Percentiles rank a stretch among this genome's conserved stretches.
Evolutionary conservation across 768 basidiomycete species (phyloP).

Genomic region (Boletus bicolor): DNA sequence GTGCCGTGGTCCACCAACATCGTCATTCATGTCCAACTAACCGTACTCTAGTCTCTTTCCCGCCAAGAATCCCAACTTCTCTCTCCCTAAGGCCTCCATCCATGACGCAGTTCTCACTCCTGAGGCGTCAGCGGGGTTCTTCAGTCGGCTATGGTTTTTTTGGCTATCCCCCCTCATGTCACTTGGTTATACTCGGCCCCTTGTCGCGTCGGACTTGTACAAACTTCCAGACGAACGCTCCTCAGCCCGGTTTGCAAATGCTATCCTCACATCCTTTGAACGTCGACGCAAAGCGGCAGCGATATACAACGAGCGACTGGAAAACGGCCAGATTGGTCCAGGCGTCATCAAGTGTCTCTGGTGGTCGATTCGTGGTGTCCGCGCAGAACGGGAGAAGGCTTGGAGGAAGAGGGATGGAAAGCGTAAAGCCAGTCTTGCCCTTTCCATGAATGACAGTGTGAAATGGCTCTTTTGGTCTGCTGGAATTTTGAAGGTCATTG

Average conservation of each 20-base stretch:
- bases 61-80: conserved; percentile 22
- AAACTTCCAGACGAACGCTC: conserved; percentile 64
- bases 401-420: conserved; percentile 67
- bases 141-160: conserved; percentile 59
- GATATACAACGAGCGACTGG: conserved; percentile 69
- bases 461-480: conserved; percentile 77
- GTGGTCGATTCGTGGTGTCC: conserved; percentile 55
- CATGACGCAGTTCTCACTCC: conserved; percentile 63
- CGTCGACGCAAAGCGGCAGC: conserved; percentile 51
- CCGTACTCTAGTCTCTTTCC: conserved; percentile 7
- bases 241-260: conserved; percentile 56
- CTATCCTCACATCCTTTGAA: conserved; percentile 65
- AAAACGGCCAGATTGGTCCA: conserved; percentile 60
- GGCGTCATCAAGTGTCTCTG: conserved; percentile 44
- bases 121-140: conserved; percentile 60
- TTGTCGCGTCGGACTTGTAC: conserved; percentile 80
- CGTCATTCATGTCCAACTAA: not conserved
- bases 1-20: not conserved
- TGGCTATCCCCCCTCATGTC: conserved; percentile 75
- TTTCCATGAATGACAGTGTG: conserved; percentile 75
- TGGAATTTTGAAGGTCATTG: conserved; percentile 55
- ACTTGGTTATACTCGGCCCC: conserved; percentile 75
- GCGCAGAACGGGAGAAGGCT: conserved; percentile 51
- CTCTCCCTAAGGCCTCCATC: conserved; percentile 49
- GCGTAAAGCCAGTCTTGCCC: conserved; percentile 56